Percentiles rank a stretch among this genome's conserved stretches.
Conservation (phyloP, 2,329 filamentous ascomycete species). For the Talaromyces amestolkiae region DNA sequence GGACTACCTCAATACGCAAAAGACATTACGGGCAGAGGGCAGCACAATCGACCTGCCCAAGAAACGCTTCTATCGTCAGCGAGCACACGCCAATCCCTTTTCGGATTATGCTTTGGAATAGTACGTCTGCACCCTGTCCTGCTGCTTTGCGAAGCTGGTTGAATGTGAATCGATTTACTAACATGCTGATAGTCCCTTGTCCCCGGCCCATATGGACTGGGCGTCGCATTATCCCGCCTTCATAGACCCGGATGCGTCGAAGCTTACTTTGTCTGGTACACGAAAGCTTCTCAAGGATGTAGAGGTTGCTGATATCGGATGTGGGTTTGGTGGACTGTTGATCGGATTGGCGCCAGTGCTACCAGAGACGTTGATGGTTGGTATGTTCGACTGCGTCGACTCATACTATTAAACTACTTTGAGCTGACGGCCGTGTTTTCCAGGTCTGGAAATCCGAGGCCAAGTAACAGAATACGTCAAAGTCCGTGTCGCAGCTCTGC, state of each 20-base stretch:
- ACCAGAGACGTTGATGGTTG: constrained; percentile 78
- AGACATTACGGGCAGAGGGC: constrained; percentile 27
- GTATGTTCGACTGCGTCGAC: constrained; percentile 47
- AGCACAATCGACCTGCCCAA: constrained; percentile 65
- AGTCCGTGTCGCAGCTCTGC: constrained; percentile 78
- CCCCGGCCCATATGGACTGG: constrained; percentile 89
- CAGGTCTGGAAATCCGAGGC: constrained; percentile 86
- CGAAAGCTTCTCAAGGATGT: constrained; percentile 64
- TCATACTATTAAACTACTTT: too few relatives aligned
- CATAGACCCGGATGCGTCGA: constrained; percentile 43
- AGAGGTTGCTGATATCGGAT: constrained; percentile 94
- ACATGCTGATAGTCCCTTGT: constrained; percentile 62
- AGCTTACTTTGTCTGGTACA: constrained; percentile 33
- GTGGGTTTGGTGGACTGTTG: constrained; percentile 88
- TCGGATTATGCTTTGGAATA: constrained; percentile 89
- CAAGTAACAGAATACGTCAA: constrained; percentile 89
- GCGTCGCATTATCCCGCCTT: constrained; percentile 76
- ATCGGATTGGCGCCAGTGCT: constrained; percentile 79
- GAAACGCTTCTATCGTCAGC: constrained; percentile 95
- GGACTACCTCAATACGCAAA: constrained; percentile 58
- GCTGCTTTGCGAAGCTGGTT: neutral
- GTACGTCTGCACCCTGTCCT: constrained; percentile 53
- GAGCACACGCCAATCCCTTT: constrained; percentile 97
- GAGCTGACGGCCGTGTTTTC: constrained; percentile 3
- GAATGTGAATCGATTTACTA: neutral